Base-by-base conservation (phyloP, 805 yeast species). In the Kockiozyma suomiensis region DNA sequence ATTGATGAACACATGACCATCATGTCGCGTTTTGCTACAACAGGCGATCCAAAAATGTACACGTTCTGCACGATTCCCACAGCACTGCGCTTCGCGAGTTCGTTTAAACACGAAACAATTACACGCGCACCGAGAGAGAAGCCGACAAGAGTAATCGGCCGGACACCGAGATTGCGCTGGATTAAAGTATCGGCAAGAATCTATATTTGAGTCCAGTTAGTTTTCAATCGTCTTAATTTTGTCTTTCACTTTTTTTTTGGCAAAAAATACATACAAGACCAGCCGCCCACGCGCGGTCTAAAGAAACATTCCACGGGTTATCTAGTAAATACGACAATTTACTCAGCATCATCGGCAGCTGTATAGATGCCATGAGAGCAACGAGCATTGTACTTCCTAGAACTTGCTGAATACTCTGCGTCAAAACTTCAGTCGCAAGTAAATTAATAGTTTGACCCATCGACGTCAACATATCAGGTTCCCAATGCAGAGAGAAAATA, bases 251-350 rank as follows among this genome's bases (percentile, higher is more conserved):
- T n/a, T n/a, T n/a, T n/a, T n/a, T n/a, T n/a, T n/a, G n/a, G n/a
- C n/a, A n/a, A n/a, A n/a, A 35, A 30, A 12, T 2, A 49, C 46
- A 6, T 56, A 56, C 55, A 32, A 57, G 48, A 3, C 99, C 99
- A 0, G 97, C 96, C 45, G 91, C 82, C 98, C 97, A 93, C 0
- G 99, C 99, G 61, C 99, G 81, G 73, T 93, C 98, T 59, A 94
- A 77, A 0, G 98, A 92, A 4, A 94, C 98, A 70, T 87, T 93
- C 99, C 99, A 94, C 0, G 99, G 99, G 69, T 94, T 94, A 70
- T 94, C 99, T 28, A 94, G 79, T 30, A 94, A 75, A 67, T 94
- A 94, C 1, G 96, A 87, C 43, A 94, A 78, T 69, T 94, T 94
- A 0, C 97, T 85, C 40, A 94, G 79, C 66, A 88, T 86, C 92